Base-by-base conservation (phyloP, 345 rosid species). In the Nephelium lappaceum region DNA sequence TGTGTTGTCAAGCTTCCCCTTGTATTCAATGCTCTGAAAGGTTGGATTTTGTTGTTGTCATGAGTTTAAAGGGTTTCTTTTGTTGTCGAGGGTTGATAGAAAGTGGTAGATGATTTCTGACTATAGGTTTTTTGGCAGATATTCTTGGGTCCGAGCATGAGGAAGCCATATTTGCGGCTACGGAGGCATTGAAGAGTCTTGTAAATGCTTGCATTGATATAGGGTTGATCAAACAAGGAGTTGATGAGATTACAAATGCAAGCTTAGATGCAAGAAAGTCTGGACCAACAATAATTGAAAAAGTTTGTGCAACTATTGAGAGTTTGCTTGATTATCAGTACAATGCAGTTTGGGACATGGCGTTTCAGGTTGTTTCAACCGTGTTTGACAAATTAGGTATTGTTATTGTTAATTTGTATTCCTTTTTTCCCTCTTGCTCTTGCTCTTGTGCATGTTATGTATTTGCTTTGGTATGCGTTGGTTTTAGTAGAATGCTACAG, bases 61-160 rank as follows among this genome's bases (percentile, higher is more conserved):
- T 25, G 24, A 43, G 45, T 12, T 7, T 51, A 2, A 10, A 19
- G 53, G 27, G 36, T 18, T 23, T 73, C 25, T 2, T 8, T n/a
- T 21, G 12, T 55, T 27, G 24, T 0, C 51, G 47, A 45, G 41
- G 25, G 36, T 61, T 41, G 31, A 7, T 7, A 31, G 9, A 42
- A 36, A 67, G 23, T 47, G 3, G 6, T 57, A 42, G 39, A 60
- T 62, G 21, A 66, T 41, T 57, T 76, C 63, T 69, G 16, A 58
- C 16, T 21, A 42, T 73, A 7, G 70, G 72, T 49, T 8, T 73
- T 81, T 78, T 86, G 84, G 80, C 87, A 96, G 99, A 94, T 86
- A 87, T 93, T 84, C 14, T 94, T 84, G 92, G 88, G n/a, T 91
- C 94, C 12, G 97, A 94, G 78, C 97, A 96, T n/a, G 97, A 96